These are phyloP conservation scores for Dendrothele bispora DNA, from an alignment of 768 basidiomycete genomes.

Conservation along the genomic window DNA sequence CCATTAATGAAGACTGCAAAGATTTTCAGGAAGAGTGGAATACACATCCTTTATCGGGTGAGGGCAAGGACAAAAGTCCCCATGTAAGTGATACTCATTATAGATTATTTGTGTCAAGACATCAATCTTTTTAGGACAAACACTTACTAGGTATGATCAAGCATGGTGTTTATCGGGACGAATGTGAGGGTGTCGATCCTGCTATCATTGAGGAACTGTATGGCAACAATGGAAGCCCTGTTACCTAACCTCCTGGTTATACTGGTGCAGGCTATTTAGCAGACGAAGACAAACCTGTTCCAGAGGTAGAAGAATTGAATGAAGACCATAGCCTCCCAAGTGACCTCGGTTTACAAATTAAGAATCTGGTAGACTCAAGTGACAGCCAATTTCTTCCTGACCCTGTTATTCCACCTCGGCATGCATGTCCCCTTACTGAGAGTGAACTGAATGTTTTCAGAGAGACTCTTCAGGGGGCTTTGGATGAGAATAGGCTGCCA, in stretches of 20 bases:
- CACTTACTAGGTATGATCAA: neutral
- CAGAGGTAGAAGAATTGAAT: too few species aligned
- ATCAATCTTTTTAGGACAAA: conserved; percentile 1
- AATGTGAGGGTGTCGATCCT: neutral
- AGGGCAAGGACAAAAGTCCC: conserved; percentile 14
- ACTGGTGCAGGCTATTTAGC: neutral
- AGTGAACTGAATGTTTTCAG: neutral
- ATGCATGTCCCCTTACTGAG: neutral
- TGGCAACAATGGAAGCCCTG: neutral
- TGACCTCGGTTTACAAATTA: neutral
- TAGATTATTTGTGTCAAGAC: too few species aligned
- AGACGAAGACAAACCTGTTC: neutral
- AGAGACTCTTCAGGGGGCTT: neutral
- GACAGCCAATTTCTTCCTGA: neutral
- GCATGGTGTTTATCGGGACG: neutral
- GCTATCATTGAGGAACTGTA: neutral
- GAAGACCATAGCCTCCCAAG: too few species aligned
- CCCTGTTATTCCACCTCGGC: neutral
- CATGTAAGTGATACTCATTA: too few species aligned
- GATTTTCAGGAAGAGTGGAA: conserved; percentile 31
- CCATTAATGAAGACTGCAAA: conserved; percentile 27
- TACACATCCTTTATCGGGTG: conserved; percentile 25
- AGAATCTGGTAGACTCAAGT: neutral
- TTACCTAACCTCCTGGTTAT: neutral
- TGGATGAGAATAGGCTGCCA: neutral